These are phyloP conservation scores for Plenodomus lindquistii DNA, from an alignment of 2,329 filamentous ascomycete species.

Conservation along the genomic window DNA sequence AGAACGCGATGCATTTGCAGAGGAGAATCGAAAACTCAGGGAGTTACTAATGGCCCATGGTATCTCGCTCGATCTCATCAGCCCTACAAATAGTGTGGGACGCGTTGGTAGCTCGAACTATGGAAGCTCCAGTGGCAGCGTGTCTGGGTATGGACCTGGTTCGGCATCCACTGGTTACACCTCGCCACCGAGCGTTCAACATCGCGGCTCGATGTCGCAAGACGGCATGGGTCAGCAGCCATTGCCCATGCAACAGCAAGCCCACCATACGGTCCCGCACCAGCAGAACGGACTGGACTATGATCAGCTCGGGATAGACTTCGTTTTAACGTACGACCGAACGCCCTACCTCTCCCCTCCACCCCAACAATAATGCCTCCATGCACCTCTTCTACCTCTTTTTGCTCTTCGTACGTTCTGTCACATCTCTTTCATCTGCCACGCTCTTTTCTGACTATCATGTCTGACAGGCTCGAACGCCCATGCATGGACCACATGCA, in stretches of 20 bases:
- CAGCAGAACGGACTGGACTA: constrained; percentile 63
- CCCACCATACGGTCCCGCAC: constrained; percentile 23
- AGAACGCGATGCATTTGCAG: constrained; percentile 73
- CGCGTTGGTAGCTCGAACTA: constrained; percentile 45
- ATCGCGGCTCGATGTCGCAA: constrained; percentile 35
- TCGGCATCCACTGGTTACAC: constrained; percentile 53
- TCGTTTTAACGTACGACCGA: constrained; percentile 85
- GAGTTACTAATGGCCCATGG: constrained; percentile 63
- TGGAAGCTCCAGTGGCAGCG: constrained; percentile 58
- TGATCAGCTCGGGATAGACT: constrained; percentile 84
- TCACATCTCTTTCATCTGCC: constrained; percentile 22
- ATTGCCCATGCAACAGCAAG: constrained; percentile 20
- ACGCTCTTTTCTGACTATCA: constrained; percentile 36
- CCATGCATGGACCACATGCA: constrained; percentile 92
- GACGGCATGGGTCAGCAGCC: constrained; percentile 26
- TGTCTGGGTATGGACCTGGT: constrained; percentile 62
- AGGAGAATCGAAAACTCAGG: constrained; percentile 79
- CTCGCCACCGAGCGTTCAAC: constrained; percentile 47
- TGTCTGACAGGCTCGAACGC: constrained; percentile 71
- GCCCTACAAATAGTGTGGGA: constrained; percentile 40
- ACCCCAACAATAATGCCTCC: constrained; percentile 42
- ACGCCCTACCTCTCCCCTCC: constrained; percentile 60
- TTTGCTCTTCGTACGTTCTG: constrained; percentile 27
- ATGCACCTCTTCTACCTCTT: constrained; percentile 19
- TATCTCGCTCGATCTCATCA: constrained; percentile 58